These are phyloP conservation scores for Panaeolus cyanescens DNA, from an alignment of 768 basidiomycete genomes.

Conservation along the genomic window DNA sequence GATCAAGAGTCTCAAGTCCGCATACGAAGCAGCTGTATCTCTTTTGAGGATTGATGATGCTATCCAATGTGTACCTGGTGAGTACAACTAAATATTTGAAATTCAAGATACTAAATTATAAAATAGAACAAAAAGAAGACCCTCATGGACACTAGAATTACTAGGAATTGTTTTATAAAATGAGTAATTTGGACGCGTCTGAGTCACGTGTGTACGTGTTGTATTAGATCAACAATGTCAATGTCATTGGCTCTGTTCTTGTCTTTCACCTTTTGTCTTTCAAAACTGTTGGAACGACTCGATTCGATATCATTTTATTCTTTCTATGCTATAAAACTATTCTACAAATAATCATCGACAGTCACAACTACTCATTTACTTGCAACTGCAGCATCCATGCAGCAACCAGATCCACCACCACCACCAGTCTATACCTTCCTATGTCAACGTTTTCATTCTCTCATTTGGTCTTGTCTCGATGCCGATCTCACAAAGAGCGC, in stretches of 20 bases:
- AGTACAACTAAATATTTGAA: conserved; percentile 26
- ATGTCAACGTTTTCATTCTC: conserved; percentile 65
- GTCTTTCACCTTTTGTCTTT: conserved; percentile 7
- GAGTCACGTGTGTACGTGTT: conserved; percentile 25
- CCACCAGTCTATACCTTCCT: conserved; percentile 56
- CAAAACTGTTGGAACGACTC: too few species aligned
- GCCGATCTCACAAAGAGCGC: conserved; percentile 77
- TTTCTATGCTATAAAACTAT: neutral
- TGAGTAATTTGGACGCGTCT: conserved; percentile 19
- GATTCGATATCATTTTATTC: too few species aligned
- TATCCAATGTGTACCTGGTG: conserved; percentile 88
- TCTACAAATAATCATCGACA: neutral
- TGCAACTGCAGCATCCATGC: conserved; percentile 43
- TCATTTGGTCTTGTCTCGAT: conserved; percentile 87
- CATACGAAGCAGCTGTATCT: conserved; percentile 95
- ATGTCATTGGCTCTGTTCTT: conserved; percentile 12
- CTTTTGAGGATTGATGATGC: conserved; percentile 94
- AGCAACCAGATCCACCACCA: conserved; percentile 45
- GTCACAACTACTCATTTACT: conserved; percentile 31
- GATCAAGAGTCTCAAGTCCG: conserved; percentile 95
- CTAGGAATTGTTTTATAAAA: conserved; percentile 2
- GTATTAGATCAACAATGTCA: conserved; percentile 25
- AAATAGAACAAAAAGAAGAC: conserved; percentile 69
- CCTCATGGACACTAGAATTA: conserved; percentile 66
- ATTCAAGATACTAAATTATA: conserved; percentile 14